Percentiles rank a stretch among this genome's conserved stretches.
phyloP scores from a whole-genome alignment of 768 basidiomycete genomes.

The Hysterangium stoloniferum region DNA sequence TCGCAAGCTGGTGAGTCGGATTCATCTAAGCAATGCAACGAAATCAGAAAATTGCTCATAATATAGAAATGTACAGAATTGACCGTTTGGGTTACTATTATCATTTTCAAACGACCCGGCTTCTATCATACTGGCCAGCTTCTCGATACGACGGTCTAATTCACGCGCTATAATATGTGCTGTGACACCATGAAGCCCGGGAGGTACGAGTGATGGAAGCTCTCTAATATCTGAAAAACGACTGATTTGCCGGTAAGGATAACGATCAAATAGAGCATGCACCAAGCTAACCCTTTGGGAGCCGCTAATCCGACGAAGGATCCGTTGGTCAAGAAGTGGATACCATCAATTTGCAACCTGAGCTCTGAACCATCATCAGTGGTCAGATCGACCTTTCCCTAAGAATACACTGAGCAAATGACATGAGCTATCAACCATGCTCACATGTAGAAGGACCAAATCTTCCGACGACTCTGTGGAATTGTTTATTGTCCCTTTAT shows the following conservation, averaged over 20 bases:
- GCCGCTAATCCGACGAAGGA: slow-evolving; percentile 71
- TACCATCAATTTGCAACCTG: slow-evolving; percentile 65
- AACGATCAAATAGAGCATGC: background rate
- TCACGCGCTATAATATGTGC: slow-evolving; percentile 52
- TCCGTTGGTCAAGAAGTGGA: slow-evolving; percentile 68
- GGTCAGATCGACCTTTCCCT: slow-evolving; percentile 71
- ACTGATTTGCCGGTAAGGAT: slow-evolving; percentile 25
- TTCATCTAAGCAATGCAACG: slow-evolving; percentile 33
- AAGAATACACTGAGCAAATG: slow-evolving; percentile 7
- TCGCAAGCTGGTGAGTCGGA: slow-evolving; percentile 46
- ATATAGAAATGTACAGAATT: background rate
- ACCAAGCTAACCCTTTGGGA: slow-evolving; percentile 48
- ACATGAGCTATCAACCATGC: slow-evolving; percentile 18
- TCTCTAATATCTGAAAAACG: slow-evolving; percentile 56
- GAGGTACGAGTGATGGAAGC: slow-evolving; percentile 60
- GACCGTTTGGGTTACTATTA: slow-evolving; percentile 14
- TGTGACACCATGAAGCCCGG: slow-evolving; percentile 46
- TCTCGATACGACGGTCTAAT: slow-evolving; percentile 47
- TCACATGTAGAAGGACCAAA: slow-evolving; percentile 58
- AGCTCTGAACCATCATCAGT: slow-evolving; percentile 42
- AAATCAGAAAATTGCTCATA: background rate
- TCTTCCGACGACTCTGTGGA: slow-evolving; percentile 29
- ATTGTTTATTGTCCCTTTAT: slow-evolving; percentile 29
- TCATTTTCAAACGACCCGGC: slow-evolving; percentile 49
- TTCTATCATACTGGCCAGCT: slow-evolving; percentile 55